A percentile compares a stretch with the other conserved stretches of the same genome.
Evolutionary conservation across 1,139 yeast genomes (phyloP).

Genomic region (Suhomyces guaymorum): DNA sequence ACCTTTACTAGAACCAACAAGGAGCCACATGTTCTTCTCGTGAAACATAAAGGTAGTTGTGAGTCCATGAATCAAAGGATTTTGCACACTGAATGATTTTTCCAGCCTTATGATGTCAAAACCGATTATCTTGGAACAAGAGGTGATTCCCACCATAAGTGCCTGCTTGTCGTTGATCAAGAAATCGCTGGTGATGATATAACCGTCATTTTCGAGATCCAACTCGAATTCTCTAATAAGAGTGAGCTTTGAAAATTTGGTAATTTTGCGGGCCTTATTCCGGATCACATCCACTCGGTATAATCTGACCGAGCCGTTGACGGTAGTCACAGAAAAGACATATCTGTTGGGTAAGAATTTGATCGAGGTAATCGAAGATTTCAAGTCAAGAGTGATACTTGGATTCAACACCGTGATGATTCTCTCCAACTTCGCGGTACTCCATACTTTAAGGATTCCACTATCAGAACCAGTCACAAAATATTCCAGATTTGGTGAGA

Average conservation of each 20-base stretch:
- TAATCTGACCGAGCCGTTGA: conserved; percentile 61
- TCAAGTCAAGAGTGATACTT: conserved; percentile 47
- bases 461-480: conserved; percentile 78
- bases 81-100: conserved; percentile 43
- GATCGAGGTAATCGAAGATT: conserved; percentile 49
- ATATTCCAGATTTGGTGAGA: conserved; percentile 62
- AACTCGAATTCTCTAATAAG: conserved; percentile 47
- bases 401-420: conserved; percentile 62
- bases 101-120: conserved; percentile 65
- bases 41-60: conserved; percentile 64
- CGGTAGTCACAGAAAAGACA: conserved; percentile 67
- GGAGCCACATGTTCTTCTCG: conserved; percentile 54
- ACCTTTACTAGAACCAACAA: conserved; percentile 77
- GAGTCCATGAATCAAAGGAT: conserved; percentile 65
- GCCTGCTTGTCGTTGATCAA: conserved; percentile 24
- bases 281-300: conserved; percentile 54
- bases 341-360: conserved; percentile 60
- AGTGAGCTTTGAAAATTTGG: conserved; percentile 36
- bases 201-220: conserved; percentile 35
- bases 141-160: conserved; percentile 50
- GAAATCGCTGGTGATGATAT: conserved; percentile 47
- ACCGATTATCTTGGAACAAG: conserved; percentile 52
- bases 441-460: conserved; percentile 81
- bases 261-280: conserved; percentile 37
- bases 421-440: conserved; percentile 60